Percentiles rank a stretch among this genome's conserved stretches.
Conservation (phyloP, 202 grass and related monocot genomes). For the Zoysia matrella region DNA sequence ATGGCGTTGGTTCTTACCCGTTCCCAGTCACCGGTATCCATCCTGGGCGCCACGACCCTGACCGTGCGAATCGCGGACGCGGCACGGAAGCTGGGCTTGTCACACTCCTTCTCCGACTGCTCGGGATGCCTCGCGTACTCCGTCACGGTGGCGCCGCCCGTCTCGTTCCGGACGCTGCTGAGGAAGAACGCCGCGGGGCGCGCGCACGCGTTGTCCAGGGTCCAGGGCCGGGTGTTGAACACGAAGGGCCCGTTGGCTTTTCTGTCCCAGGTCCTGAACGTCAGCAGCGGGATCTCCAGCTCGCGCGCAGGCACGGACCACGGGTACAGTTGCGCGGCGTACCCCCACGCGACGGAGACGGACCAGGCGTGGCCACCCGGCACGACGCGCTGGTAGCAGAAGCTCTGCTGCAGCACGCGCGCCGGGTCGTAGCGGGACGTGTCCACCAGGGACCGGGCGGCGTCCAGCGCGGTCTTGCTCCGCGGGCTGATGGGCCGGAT, state of each 20-base stretch:
- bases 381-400: too few relatives aligned
- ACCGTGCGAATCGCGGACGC: slow-evolving; percentile 41
- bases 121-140: slow-evolving; percentile 49
- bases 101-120: slow-evolving; percentile 23
- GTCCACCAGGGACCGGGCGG: too few relatives aligned
- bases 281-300: slow-evolving; percentile 54
- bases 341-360: slow-evolving; percentile 65
- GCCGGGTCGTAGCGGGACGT: too few relatives aligned
- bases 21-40: slow-evolving; percentile 43
- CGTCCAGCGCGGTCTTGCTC: too few relatives aligned
- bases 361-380: too few relatives aligned
- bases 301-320: slow-evolving; percentile 41
- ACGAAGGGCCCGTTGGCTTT: slow-evolving; percentile 54
- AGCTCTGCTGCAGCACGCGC: too few relatives aligned
- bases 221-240: slow-evolving; percentile 52
- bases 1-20: slow-evolving; percentile 26
- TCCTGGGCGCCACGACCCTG: slow-evolving; percentile 56
- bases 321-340: slow-evolving; percentile 66
- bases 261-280: slow-evolving; percentile 64
- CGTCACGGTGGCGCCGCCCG: slow-evolving; percentile 36
- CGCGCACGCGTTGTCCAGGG: slow-evolving; percentile 36
- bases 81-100: slow-evolving; percentile 28
- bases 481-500: too few relatives aligned
- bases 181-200: slow-evolving; percentile 53
- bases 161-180: slow-evolving; percentile 12